These are phyloP conservation scores for Conoideocrella luteorostrata DNA, from an alignment of 2,329 filamentous ascomycete genomes.

Conservation along the genomic window DNA sequence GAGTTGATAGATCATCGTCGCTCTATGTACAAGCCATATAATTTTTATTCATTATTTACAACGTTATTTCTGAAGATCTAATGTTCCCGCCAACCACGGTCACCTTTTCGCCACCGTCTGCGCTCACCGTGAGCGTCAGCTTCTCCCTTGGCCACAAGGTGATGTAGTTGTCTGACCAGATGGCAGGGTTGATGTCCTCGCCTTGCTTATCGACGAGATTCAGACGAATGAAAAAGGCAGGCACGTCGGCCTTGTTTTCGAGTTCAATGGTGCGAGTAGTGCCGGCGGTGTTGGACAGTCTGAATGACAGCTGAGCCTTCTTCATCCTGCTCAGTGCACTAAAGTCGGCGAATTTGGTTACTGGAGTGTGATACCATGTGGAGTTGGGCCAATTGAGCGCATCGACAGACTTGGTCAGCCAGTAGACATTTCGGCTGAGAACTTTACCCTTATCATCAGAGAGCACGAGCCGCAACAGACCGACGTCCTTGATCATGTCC, in stretches of 20 bases:
- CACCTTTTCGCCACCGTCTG: conserved; percentile 10
- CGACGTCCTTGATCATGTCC: conserved; percentile 32
- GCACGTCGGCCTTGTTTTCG: conserved; percentile 44
- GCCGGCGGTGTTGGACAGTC: conserved; percentile 5
- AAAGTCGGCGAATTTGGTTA: conserved; percentile 43
- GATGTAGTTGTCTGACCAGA: conserved; percentile 59
- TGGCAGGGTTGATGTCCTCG: conserved; percentile 42
- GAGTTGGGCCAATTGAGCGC: conserved; percentile 48
- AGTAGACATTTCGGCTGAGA: conserved; percentile 55
- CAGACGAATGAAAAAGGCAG: conserved; percentile 52
- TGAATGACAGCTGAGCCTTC: conserved; percentile 30
- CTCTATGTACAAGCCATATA: too few relatives aligned
- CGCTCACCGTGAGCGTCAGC: conserved; percentile 20
- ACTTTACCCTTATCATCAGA: conserved; percentile 21
- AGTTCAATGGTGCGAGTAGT: conserved; percentile 31
- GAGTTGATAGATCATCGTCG: too few relatives aligned
- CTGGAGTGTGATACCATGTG: conserved; percentile 54
- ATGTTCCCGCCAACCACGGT: conserved; percentile 13
- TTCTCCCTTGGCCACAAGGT: conserved; percentile 53
- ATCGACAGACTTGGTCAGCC: conserved; percentile 43
- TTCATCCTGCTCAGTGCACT: conserved; percentile 35
- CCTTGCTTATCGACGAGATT: conserved; percentile 38
- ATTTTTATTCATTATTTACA: conserved; percentile 4
- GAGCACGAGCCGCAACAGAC: conserved; percentile 45
- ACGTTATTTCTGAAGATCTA: conserved; percentile 2